Evolutionary conservation across 179 eudicot genomes (phyloP).

Genomic region (Corrigiola litoralis): DNA sequence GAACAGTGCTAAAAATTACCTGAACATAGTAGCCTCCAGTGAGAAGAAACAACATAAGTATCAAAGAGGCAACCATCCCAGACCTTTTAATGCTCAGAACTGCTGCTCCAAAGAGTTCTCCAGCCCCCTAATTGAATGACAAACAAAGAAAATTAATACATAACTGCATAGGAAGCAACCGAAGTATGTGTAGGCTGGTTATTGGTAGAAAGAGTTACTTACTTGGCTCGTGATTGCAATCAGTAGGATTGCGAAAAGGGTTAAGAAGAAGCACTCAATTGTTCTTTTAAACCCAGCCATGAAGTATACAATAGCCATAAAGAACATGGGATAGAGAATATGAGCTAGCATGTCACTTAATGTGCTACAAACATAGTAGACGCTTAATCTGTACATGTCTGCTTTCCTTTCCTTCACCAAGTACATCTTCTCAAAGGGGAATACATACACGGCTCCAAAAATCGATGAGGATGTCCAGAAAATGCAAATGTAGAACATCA

Average conservation of each 20-base stretch:
- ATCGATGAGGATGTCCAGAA: slow-evolving; percentile 97
- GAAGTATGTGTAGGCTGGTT: neutral
- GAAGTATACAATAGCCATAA: slow-evolving; percentile 85
- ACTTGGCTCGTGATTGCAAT: slow-evolving; percentile 88
- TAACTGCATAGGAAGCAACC: neutral
- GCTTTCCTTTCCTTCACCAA: slow-evolving; percentile 97
- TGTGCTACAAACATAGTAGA: slow-evolving; percentile 87
- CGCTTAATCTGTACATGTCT: slow-evolving; percentile 95
- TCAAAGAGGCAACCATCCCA: slow-evolving; percentile 84
- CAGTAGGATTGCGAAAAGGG: slow-evolving; percentile 55
- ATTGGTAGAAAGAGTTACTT: slow-evolving; percentile 10
- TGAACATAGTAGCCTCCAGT: slow-evolving; percentile 98
- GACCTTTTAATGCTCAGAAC: slow-evolving; percentile 81
- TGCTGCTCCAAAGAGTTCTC: slow-evolving; percentile 94
- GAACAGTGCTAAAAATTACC: slow-evolving; percentile 34
- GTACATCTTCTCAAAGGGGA: slow-evolving; percentile 88
- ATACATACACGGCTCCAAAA: slow-evolving; percentile 96
- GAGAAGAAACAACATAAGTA: slow-evolving; percentile 92
- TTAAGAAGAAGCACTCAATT: slow-evolving; percentile 56
- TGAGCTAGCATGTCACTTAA: slow-evolving; percentile 94
- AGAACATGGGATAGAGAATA: slow-evolving; percentile 64
- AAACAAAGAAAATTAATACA: neutral
- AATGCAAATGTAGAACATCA: slow-evolving; percentile 95
- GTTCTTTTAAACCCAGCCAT: slow-evolving; percentile 92
- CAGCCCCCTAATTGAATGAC: slow-evolving; percentile 66